Evolutionary conservation across 768 basidiomycete genomes (phyloP), one percentile per base, ranked within the genome.

Genomic region (Mycena polygramma): DNA sequence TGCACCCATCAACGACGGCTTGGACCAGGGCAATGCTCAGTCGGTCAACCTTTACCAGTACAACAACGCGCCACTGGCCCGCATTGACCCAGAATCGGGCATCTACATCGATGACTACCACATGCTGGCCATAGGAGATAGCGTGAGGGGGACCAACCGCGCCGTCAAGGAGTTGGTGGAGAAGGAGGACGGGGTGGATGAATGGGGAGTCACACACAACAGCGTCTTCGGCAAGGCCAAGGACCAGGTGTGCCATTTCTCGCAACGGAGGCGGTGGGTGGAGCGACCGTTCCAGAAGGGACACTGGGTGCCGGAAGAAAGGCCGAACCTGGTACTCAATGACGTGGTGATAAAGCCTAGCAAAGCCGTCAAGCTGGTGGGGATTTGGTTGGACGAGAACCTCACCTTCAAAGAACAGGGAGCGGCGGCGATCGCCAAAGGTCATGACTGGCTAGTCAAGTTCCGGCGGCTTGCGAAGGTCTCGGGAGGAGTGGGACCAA

Each of bases 401-500:
- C 63, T 73, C 13, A 30, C 39, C 17, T 73, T 43, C 20, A 59
- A 60, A 39, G 58, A 72, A 48, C 73, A 74, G 30, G 43, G 4
- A 2, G 63, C 68, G 20, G 46, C 43, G 19, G 66, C 61, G n/a
- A 7, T 73, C 7, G 61, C 24, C 1, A 71, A 69, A 45, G 74
- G 72, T 0, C 61, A 67, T 7, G 63, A 51, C 0, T 57, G 55
- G 55, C 15, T 57, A 2, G 37, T 57, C 19, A 39, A 37, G 5
- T 57, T 57, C n/a, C 55, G 37, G 20, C 26, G 55, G n/a, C 15
- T 41, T 4, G 55, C 55, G 20, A 5, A 22, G 30, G 55, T 57
- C 19, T n/a, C 55, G 11, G 37, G 37, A 35, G 55, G 55, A 7
- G n/a, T 57, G 36, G 35, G 11, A 14, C 30, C 53, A 5, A 11